Conservation (phyloP, 768 basidiomycete species). For the Tricholoma sp. region DNA sequence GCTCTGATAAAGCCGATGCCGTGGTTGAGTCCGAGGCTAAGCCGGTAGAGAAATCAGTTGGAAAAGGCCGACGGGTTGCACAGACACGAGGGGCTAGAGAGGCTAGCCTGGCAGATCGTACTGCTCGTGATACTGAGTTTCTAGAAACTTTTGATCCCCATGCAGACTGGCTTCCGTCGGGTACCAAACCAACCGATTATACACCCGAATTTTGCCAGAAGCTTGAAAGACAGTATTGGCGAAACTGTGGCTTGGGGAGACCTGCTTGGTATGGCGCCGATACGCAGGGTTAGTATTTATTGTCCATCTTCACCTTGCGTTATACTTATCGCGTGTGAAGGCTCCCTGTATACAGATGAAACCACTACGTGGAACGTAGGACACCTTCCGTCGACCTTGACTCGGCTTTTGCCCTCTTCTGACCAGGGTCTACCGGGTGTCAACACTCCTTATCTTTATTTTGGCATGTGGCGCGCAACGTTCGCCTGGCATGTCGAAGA, state of each 20-base stretch:
- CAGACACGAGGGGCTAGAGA: conserved; percentile 46
- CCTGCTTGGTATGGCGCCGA: conserved; percentile 99
- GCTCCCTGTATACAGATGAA: conserved; percentile 67
- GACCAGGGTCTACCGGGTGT: conserved; percentile 84
- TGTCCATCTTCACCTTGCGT: background rate
- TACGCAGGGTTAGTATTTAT: conserved; percentile 61
- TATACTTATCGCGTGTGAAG: conserved; percentile 24
- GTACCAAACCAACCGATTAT: conserved; percentile 72
- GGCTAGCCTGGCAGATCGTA: conserved; percentile 45
- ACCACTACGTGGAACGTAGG: conserved; percentile 94
- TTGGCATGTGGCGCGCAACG: conserved; percentile 98
- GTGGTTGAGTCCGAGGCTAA: conserved; percentile 13
- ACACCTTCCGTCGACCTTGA: conserved; percentile 78
- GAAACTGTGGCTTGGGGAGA: conserved; percentile 81
- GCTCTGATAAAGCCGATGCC: conserved; percentile 16
- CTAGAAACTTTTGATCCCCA: conserved; percentile 67
- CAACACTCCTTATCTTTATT: conserved; percentile 96
- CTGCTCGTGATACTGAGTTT: conserved; percentile 47
- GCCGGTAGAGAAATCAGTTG: conserved; percentile 22
- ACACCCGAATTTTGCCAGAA: conserved; percentile 83
- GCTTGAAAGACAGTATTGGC: conserved; percentile 89
- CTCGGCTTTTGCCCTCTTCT: conserved; percentile 66
- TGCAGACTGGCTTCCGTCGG: conserved; percentile 74
- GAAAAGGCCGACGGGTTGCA: conserved; percentile 28
- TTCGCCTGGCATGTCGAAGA: conserved; percentile 99